phyloP scores from a whole-genome alignment of 1,284 basidiomycete genomes.

The Cerioporus squamosus region DNA sequence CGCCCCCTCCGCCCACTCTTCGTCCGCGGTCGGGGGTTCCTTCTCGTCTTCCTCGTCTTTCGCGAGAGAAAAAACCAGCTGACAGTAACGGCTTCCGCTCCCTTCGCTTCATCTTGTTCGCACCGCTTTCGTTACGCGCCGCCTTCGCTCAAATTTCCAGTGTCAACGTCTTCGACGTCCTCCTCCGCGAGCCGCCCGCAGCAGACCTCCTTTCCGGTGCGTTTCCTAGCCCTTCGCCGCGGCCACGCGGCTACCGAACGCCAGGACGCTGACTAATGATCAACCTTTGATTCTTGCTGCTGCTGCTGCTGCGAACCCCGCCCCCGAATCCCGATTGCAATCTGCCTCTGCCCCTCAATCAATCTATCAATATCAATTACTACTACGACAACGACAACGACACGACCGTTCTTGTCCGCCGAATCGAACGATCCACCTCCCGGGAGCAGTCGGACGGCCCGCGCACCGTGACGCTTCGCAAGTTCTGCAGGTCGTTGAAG shows the following conservation, averaged over 20 bases:
- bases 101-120: constrained; percentile 2
- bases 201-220: constrained; percentile 16
- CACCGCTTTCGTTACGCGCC: neutral
- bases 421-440: too few relatives aligned
- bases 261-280: neutral
- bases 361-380: too few relatives aligned
- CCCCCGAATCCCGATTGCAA: too few relatives aligned
- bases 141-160: constrained; percentile 11
- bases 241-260: constrained; percentile 24
- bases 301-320: too few relatives aligned
- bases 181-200: constrained; percentile 16
- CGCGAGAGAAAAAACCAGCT: neutral
- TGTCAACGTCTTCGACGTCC: constrained; percentile 20
- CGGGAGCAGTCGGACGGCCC: constrained; percentile 7
- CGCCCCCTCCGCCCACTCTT: too few relatives aligned
- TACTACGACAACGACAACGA: too few relatives aligned
- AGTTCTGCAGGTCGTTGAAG: constrained; percentile 9
- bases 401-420: too few relatives aligned
- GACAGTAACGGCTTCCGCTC: neutral
- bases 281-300: too few relatives aligned
- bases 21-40: neutral
- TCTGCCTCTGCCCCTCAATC: too few relatives aligned
- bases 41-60: neutral
- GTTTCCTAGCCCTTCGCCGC: constrained; percentile 1
- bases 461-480: constrained; percentile 4